phyloP scores from a whole-genome alignment of 1,284 basidiomycete genomes.

The Coniferiporia weirii region DNA sequence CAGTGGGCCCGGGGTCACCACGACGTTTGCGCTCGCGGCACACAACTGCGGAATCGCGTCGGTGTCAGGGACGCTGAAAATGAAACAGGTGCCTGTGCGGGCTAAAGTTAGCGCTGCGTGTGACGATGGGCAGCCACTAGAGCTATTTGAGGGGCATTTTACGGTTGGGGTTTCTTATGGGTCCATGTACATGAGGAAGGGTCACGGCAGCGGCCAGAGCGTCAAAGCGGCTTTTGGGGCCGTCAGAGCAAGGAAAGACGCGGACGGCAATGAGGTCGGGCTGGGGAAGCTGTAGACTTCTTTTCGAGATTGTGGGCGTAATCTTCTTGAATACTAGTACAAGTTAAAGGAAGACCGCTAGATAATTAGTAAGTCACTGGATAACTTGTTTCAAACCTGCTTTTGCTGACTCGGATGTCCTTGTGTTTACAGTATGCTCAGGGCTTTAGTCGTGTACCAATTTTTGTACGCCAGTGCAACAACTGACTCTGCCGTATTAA shows the following conservation, averaged over 20 bases:
- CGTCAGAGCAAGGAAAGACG: slow-evolving; percentile 32
- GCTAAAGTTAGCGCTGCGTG: neutral
- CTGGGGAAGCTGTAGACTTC: slow-evolving; percentile 19
- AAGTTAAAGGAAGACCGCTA: too few relatives aligned
- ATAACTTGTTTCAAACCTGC: neutral
- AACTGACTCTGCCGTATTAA: too few relatives aligned
- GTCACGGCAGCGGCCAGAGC: slow-evolving; percentile 28
- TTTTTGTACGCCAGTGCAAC: too few relatives aligned
- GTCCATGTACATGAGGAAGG: slow-evolving; percentile 22
- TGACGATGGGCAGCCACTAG: neutral
- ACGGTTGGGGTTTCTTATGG: neutral
- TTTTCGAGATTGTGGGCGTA: neutral
- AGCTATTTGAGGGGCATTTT: neutral
- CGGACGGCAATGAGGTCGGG: slow-evolving; percentile 30
- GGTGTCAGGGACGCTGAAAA: neutral
- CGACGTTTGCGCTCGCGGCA: neutral
- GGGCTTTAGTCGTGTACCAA: neutral
- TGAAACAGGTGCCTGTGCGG: neutral
- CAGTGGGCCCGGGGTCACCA: neutral
- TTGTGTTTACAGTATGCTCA: neutral
- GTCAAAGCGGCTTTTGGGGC: slow-evolving; percentile 34
- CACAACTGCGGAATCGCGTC: neutral
- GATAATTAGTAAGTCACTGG: too few relatives aligned
- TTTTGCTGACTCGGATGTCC: neutral
- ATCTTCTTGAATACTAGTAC: too few relatives aligned